Conservation (phyloP, 495 filamentous ascomycete species). For the Talaromyces liani region DNA sequence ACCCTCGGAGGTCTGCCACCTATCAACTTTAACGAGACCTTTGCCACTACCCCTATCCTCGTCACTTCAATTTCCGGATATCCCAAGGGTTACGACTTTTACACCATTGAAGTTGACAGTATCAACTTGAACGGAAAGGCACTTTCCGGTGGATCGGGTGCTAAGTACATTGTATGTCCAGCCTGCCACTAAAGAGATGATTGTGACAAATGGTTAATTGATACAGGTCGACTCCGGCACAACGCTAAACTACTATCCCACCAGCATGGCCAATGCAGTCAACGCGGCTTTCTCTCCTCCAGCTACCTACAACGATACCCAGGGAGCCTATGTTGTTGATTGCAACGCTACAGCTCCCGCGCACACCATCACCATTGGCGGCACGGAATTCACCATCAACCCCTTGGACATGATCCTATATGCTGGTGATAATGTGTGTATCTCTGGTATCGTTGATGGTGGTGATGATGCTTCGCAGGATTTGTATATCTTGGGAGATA, state of each 20-base stretch:
- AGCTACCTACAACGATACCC: constrained; percentile 34
- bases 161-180: constrained; percentile 22
- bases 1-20: constrained; percentile 49
- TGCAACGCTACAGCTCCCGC: constrained; percentile 48
- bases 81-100: constrained; percentile 26
- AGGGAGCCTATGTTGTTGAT: constrained; percentile 43
- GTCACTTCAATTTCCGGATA: constrained; percentile 15
- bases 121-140: constrained; percentile 22
- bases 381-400: constrained; percentile 44
- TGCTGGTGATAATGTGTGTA: constrained; percentile 32
- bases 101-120: constrained; percentile 33
- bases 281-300: constrained; percentile 47
- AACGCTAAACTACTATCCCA: constrained; percentile 32
- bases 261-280: constrained; percentile 38
- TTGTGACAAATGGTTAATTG: not conserved
- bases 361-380: constrained; percentile 44
- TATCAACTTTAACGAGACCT: constrained; percentile 24
- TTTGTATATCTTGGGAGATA: constrained; percentile 47
- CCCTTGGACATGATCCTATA: constrained; percentile 46
- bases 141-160: constrained; percentile 13
- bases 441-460: constrained; percentile 34
- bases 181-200: not conserved
- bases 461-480: constrained; percentile 25
- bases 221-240: constrained; percentile 34
- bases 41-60: constrained; percentile 31